Evolutionary conservation across 2,329 filamentous ascomycete species (phyloP).

Genomic region (Ascochyta rabiei): DNA sequence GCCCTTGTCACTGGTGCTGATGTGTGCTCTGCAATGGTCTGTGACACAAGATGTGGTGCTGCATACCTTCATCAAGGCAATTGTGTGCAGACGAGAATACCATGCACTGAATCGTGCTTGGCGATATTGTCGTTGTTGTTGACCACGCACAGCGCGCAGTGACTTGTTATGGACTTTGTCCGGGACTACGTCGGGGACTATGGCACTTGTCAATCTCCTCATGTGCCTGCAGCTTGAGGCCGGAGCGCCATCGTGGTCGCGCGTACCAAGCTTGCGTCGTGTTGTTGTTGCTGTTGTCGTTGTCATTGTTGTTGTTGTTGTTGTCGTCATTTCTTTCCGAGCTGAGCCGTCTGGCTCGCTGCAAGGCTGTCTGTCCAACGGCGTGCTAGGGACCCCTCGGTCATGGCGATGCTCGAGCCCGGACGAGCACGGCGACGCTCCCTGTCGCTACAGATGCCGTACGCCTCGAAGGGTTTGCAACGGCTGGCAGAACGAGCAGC

Average conservation of each 20-base stretch:
- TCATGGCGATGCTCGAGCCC: conserved; percentile 18
- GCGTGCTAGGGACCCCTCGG: conserved; percentile 22
- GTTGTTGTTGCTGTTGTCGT: conserved; percentile 6
- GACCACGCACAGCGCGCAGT: conserved; percentile 5
- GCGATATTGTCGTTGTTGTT: neutral
- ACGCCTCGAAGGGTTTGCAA: conserved; percentile 8
- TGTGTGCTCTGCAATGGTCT: neutral
- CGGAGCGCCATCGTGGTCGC: conserved; percentile 6
- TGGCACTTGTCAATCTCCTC: conserved; percentile 14
- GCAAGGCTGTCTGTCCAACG: conserved; percentile 7
- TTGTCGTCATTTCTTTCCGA: neutral
- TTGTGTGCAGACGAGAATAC: neutral
- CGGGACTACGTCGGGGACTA: neutral
- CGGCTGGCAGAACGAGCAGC: conserved; percentile 12
- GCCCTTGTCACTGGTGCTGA: neutral
- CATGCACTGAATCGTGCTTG: neutral
- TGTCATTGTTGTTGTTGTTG: conserved; percentile 2
- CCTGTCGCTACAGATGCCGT: conserved; percentile 13
- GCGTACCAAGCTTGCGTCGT: conserved; percentile 9
- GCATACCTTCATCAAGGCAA: neutral
- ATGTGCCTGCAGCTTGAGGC: neutral
- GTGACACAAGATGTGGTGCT: conserved; percentile 5
- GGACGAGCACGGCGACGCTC: conserved; percentile 5
- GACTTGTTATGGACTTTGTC: conserved; percentile 6
- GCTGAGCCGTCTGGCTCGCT: neutral